A percentile compares a stretch with the other conserved stretches of the same genome.
phyloP scores from a whole-genome alignment of 352 stramenopile genomes.

The Phytopythium ostracodes region DNA sequence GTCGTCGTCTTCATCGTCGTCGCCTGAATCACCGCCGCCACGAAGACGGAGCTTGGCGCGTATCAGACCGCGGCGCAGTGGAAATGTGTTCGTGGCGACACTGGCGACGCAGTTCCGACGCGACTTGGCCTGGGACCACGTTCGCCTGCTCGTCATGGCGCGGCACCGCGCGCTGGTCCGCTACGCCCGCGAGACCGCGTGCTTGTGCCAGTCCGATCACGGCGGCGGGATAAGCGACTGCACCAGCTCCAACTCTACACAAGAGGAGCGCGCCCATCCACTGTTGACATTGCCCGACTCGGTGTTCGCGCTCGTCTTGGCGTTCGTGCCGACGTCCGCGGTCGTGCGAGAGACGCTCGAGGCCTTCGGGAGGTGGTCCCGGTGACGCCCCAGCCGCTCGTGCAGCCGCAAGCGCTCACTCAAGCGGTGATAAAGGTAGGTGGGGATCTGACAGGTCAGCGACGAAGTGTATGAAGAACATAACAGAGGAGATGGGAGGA shows the following conservation, averaged over 20 bases:
- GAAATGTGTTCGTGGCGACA: neutral
- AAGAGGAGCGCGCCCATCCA: neutral
- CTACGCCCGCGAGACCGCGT: neutral
- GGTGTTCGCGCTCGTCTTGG: slow-evolving; percentile 7
- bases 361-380: slow-evolving; percentile 1
- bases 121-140: neutral
- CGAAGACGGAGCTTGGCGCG: neutral
- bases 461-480: neutral
- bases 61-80: neutral
- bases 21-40: neutral
- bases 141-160: neutral
- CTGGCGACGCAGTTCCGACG: neutral
- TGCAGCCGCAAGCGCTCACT: neutral
- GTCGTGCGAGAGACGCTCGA: neutral
- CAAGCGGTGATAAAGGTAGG: neutral
- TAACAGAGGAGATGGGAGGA: neutral
- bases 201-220: neutral
- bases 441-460: neutral
- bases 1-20: neutral
- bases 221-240: neutral
- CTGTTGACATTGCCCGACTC: neutral
- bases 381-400: neutral
- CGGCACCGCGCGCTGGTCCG: neutral
- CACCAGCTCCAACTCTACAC: neutral
- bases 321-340: neutral